A percentile compares a stretch with the other conserved stretches of the same genome.
Evolutionary conservation across 805 yeast genomes (phyloP).

Genomic region (Lipomyces yamanashiensis): DNA sequence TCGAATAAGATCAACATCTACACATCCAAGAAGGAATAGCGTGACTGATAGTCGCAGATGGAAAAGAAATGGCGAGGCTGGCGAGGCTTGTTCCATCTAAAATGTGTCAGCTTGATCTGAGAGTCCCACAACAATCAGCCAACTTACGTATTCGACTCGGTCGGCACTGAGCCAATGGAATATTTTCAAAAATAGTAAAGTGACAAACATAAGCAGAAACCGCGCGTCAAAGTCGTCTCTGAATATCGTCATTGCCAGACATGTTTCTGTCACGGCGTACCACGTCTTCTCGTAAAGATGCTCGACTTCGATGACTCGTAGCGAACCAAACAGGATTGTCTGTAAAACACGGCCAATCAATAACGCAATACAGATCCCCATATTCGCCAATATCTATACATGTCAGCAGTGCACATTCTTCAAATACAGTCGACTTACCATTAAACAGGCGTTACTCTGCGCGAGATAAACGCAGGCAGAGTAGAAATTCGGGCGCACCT

Average conservation of each 20-base stretch:
- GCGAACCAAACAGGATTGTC: conserved; percentile 67
- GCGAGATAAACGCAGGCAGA: conserved; percentile 57
- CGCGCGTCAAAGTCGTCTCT: conserved; percentile 54
- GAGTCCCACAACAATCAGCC: conserved; percentile 45
- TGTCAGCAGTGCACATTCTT: not conserved
- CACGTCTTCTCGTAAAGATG: conserved; percentile 70
- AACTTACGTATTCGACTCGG: conserved; percentile 50
- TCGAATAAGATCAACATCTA: conserved; percentile 60
- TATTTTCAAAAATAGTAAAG: conserved; percentile 60
- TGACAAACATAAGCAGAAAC: conserved; percentile 50
- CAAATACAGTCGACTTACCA: conserved; percentile 42
- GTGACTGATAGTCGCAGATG: conserved; percentile 53
- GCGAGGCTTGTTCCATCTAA: conserved; percentile 48
- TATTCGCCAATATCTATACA: conserved; percentile 36
- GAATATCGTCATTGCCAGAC: conserved; percentile 61
- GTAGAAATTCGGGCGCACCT: conserved; percentile 54
- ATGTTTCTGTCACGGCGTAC: conserved; percentile 62
- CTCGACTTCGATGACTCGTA: conserved; percentile 76
- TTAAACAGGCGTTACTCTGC: conserved; percentile 56
- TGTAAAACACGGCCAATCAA: conserved; percentile 57
- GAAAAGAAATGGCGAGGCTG: conserved; percentile 44
- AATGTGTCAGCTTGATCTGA: not conserved
- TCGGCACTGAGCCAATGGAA: conserved; percentile 76
- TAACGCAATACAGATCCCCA: conserved; percentile 40
- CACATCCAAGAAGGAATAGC: conserved; percentile 50